A percentile compares a stretch with the other conserved stretches of the same genome.
These are phyloP conservation scores for Tricholoma saponaceum DNA, from an alignment of 768 basidiomycete species.

Conservation along the genomic window DNA sequence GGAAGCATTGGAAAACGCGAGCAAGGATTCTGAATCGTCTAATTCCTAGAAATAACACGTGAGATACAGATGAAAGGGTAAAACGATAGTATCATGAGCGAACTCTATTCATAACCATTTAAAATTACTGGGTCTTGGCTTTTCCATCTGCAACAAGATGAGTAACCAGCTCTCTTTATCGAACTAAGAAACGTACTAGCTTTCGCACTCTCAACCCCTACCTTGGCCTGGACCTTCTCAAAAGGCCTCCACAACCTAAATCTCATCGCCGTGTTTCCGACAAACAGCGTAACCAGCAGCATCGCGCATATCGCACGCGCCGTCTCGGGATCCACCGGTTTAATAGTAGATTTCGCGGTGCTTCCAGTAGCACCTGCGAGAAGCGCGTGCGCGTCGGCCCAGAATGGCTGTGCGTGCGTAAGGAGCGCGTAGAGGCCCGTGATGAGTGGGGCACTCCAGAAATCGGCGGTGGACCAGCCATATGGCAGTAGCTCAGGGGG, in stretches of 20 bases:
- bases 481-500: slow-evolving; percentile 77
- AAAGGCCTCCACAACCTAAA: slow-evolving; percentile 36
- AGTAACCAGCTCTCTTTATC: not conserved
- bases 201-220: not conserved
- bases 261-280: slow-evolving; percentile 61
- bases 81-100: not conserved
- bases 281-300: slow-evolving; percentile 59
- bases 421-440: slow-evolving; percentile 78
- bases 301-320: slow-evolving; percentile 73
- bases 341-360: slow-evolving; percentile 28
- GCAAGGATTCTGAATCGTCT: not conserved
- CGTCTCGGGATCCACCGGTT: slow-evolving; percentile 54
- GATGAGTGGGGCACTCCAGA: slow-evolving; percentile 80
- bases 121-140: not conserved
- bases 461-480: slow-evolving; percentile 82
- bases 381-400: slow-evolving; percentile 54
- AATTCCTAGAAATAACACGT: not conserved
- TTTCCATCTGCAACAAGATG: not conserved
- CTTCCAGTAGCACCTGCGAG: slow-evolving; percentile 44
- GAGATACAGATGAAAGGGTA: not conserved
- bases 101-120: not conserved
- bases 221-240: slow-evolving; percentile 7
- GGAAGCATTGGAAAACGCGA: no score
- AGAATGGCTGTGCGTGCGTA: slow-evolving; percentile 86
- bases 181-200: slow-evolving; percentile 9